phyloP scores from a whole-genome alignment of 768 basidiomycete species.

The Trametes punicea region DNA sequence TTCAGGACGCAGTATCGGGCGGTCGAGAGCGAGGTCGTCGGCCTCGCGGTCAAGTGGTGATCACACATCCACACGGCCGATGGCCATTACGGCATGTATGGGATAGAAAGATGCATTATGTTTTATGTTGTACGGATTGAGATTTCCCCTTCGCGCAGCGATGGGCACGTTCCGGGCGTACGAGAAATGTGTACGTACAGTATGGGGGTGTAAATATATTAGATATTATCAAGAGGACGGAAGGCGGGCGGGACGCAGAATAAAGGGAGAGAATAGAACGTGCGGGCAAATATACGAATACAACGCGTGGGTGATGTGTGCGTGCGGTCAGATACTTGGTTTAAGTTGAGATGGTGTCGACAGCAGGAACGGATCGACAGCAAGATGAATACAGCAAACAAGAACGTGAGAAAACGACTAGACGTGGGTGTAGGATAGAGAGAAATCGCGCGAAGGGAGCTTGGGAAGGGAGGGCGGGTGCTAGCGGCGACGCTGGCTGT shows the following conservation, averaged over 20 bases:
- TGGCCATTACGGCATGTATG: too few relatives aligned
- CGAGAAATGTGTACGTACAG: neutral
- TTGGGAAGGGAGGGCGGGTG: neutral
- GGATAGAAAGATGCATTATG: too few relatives aligned
- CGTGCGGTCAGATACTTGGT: neutral
- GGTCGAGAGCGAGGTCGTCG: conserved; percentile 82
- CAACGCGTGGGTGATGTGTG: conserved; percentile 1
- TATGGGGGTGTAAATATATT: neutral
- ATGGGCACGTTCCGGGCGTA: neutral
- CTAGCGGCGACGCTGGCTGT: conserved; percentile 21
- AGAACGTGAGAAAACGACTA: neutral
- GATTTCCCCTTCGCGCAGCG: neutral
- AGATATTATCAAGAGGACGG: neutral
- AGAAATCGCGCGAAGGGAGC: neutral
- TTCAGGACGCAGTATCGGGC: conserved; percentile 82
- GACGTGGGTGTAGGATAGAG: neutral
- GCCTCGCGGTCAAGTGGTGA: conserved; percentile 34
- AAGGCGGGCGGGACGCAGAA: too few relatives aligned
- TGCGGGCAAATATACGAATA: neutral
- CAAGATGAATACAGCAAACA: conserved; percentile 8
- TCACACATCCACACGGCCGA: neutral
- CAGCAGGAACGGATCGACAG: conserved; percentile 6
- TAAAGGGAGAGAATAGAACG: neutral
- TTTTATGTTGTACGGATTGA: too few relatives aligned
- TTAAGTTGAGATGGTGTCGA: neutral